Conservation (phyloP, 441 rosid species). For the Dalechampia spathulata region DNA sequence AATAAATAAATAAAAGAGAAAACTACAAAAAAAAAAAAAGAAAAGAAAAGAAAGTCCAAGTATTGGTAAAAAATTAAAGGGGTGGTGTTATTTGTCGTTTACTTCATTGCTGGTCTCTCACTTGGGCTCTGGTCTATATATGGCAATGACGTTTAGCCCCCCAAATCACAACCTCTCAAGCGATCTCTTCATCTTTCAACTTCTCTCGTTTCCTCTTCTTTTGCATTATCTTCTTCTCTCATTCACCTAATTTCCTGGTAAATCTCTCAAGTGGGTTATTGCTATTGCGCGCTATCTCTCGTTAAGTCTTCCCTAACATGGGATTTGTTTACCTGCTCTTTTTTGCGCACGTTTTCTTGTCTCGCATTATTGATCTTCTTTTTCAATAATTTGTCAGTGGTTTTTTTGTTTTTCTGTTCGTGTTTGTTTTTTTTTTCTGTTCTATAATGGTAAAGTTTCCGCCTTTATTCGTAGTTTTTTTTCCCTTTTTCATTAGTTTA, state of each 20-base stretch:
- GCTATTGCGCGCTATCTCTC: background rate
- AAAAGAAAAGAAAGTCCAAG: no score
- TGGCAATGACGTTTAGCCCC: constrained; percentile 10
- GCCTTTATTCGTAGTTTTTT: background rate
- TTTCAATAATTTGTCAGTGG: background rate
- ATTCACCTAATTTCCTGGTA: constrained; percentile 17
- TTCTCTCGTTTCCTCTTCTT: background rate
- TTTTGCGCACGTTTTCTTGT: background rate
- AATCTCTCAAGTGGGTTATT: constrained; percentile 7
- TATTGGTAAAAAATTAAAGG: background rate
- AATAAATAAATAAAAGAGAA: no score
- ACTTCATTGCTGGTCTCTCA: background rate
- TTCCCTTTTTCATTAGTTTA: background rate
- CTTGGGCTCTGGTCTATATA: constrained; percentile 20
- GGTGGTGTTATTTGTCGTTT: constrained; percentile 8
- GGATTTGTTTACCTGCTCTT: background rate
- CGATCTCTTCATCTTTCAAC: background rate
- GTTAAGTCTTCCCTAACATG: background rate
- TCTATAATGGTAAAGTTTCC: background rate
- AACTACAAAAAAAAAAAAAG: no score
- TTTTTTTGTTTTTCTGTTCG: background rate
- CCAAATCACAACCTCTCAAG: constrained; percentile 3
- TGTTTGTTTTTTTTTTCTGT: background rate
- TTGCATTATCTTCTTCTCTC: background rate
- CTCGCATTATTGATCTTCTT: background rate